These are phyloP conservation scores for Helicosporidium sp. DNA, from an alignment of 139 green algal genomes.

Conservation along the genomic window DNA sequence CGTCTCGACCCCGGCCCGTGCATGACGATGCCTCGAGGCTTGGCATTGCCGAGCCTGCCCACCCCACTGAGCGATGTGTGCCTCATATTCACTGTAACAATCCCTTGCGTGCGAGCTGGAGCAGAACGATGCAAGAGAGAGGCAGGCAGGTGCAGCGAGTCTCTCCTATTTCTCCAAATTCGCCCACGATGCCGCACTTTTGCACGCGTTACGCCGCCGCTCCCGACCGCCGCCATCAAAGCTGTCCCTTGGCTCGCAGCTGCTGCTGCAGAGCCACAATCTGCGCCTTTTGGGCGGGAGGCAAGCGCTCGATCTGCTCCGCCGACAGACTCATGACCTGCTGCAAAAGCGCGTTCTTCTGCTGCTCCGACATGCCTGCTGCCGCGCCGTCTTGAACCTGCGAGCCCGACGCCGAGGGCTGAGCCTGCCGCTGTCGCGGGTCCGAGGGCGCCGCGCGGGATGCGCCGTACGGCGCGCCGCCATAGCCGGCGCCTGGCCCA, in stretches of 20 bases:
- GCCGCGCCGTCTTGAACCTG: constrained; percentile 1
- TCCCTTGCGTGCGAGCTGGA: not conserved
- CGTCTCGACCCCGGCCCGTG: no score
- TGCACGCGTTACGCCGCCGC: not conserved
- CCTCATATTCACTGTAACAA: not conserved
- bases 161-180: no score
- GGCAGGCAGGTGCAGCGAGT: not conserved
- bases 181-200: not conserved
- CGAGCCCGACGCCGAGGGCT: not conserved
- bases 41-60: not conserved
- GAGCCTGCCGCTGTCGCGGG: not conserved
- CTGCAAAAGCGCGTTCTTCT: constrained; percentile 38
- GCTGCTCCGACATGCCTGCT: not conserved
- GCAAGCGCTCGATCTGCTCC: constrained; percentile 65
- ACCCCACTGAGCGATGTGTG: not conserved
- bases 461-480: no score
- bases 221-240: not conserved
- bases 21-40: not conserved
- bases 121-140: not conserved
- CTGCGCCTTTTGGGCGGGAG: constrained; percentile 58
- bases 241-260: no score
- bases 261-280: constrained; percentile 64
- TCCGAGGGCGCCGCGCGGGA: not conserved
- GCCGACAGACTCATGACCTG: constrained; percentile 69
- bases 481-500: no score